Base-by-base conservation (phyloP, 495 filamentous ascomycete species). In the Neurospora hispaniola region DNA sequence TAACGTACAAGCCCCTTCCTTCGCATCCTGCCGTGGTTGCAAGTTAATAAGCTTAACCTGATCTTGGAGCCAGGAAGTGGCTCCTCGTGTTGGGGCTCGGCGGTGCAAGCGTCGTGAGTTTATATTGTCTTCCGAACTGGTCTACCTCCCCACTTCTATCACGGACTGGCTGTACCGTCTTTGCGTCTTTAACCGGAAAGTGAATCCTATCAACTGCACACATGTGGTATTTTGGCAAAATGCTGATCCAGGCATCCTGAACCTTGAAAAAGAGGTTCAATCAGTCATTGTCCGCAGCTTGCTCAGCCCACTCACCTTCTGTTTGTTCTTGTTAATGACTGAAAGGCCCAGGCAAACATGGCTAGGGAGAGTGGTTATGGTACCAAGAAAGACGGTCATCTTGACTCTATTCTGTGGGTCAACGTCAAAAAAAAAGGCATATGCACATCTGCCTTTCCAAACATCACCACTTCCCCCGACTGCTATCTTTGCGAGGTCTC, bases 201-300 rank as follows among this genome's bases (percentile, higher is more conserved):
- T 72, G 75, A 42, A 69, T 11, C n/a, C 73, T 59, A 71, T 74
- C 71, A 78, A 76, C 73, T 76, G 70, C 71, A 74, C 74, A 76
- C 74, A 76, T 68, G 31, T 70, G 59, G 71, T 76, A 71, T 77
- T 76, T 78, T 78, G 76, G 76, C 71, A 78, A 75, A 78, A 78
- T 78, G 76, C 68, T 69, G 75, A 76, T 78, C 76, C 73, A 70
- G 69, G 71, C 62, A 16, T 66, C 42, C 43, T 31, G 71, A 14
- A 66, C 27, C 54, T 54, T 76, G 75, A 70, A 72, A 48, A 71
- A 72, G 42, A 73, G 42, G 73, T 71, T 41, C 38, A 42, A 27
- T 68, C 68, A 10, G 69, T 70, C 73, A 44, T 48, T 73, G 69
- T 20, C 41, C 16, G 38, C 35, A n/a, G 11, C 23, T 42, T 46